phyloP scores from a whole-genome alignment of 2,329 filamentous ascomycete species.

The Scedosporium minutisporum region DNA sequence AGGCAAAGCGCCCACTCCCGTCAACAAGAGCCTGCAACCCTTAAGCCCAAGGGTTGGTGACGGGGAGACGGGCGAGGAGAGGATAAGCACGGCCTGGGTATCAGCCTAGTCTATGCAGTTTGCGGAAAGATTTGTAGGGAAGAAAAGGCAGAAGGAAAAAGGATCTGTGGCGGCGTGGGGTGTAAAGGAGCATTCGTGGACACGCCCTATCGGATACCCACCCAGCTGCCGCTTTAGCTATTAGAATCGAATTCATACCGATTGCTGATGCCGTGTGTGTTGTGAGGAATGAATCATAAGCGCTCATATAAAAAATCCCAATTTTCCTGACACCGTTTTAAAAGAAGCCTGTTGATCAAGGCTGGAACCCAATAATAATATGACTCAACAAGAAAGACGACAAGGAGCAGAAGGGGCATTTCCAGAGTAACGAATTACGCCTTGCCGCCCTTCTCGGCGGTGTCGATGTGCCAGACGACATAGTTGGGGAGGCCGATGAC shows the following conservation, averaged over 20 bases:
- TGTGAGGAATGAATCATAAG: not conserved
- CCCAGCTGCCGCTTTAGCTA: not conserved
- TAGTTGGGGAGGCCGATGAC: slow-evolving; percentile 94
- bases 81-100: no score
- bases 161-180: not conserved
- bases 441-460: slow-evolving; percentile 87
- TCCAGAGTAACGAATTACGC: slow-evolving; percentile 21
- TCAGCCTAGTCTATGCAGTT: not conserved
- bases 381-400: not conserved
- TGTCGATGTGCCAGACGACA: slow-evolving; percentile 97
- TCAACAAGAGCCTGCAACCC: no score
- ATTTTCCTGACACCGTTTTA: not conserved
- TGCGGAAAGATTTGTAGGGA: not conserved
- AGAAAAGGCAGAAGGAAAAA: not conserved
- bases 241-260: not conserved
- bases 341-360: not conserved
- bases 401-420: not conserved
- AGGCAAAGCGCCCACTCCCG: no score
- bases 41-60: no score
- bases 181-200: not conserved
- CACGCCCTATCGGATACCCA: not conserved
- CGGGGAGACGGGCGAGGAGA: no score
- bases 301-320: slow-evolving; percentile 1
- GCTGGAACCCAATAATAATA: not conserved
- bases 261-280: not conserved